Evolutionary conservation across 139 green algal species (phyloP).

Genomic region (Tetraselmis striata): DNA sequence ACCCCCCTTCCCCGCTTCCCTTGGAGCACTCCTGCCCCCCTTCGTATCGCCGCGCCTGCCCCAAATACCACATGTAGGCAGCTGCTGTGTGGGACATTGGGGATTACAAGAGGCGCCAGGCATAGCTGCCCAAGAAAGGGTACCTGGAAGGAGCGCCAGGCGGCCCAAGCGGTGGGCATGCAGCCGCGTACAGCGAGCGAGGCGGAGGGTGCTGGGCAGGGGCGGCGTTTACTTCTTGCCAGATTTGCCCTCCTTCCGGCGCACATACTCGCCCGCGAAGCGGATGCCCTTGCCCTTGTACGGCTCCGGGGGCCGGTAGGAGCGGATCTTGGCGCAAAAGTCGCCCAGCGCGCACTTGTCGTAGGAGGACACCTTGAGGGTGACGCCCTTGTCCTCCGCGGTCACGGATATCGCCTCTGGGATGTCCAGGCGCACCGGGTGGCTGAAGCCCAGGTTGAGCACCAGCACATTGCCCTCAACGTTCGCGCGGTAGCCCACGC

Average conservation of each 20-base stretch:
- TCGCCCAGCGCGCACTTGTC: conserved; percentile 88
- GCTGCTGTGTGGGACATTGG: too few species aligned
- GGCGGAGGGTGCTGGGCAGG: neutral
- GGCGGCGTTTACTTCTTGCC: conserved; percentile 56
- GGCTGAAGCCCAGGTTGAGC: conserved; percentile 85
- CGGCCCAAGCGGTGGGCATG: too few species aligned
- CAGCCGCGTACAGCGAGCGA: too few species aligned
- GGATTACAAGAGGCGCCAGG: too few species aligned
- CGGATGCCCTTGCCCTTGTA: conserved; percentile 80
- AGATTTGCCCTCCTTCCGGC: conserved; percentile 92
- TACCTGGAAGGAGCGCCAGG: too few species aligned
- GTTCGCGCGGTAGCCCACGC: conserved; percentile 87
- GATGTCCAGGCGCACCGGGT: conserved; percentile 80
- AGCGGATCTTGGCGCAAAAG: conserved; percentile 82
- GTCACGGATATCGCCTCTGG: conserved; percentile 60
- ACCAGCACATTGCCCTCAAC: conserved; percentile 67
- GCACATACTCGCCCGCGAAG: conserved; percentile 84
- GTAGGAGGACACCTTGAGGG: conserved; percentile 61
- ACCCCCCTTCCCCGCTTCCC: too few species aligned
- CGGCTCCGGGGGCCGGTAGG: conserved; percentile 57
- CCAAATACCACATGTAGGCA: too few species aligned
- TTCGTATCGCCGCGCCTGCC: too few species aligned
- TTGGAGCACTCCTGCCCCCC: too few species aligned
- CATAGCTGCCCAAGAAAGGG: too few species aligned
- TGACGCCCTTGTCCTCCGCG: conserved; percentile 83